Evolutionary conservation across 495 filamentous ascomycete species (phyloP).

Genomic region (Penicillium riverlandense): DNA sequence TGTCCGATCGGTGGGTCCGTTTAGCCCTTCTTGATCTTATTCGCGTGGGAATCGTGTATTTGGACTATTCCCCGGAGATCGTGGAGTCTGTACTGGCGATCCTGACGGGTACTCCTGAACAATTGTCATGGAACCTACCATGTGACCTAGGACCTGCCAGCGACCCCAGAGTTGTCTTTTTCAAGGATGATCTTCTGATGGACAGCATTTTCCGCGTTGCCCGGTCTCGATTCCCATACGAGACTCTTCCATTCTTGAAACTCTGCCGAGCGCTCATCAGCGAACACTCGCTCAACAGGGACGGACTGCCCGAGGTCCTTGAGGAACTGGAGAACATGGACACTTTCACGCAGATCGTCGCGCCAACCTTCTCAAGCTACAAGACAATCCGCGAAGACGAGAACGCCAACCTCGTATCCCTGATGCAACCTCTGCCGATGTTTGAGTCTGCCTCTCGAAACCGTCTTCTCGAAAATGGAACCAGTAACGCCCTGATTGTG

Average conservation of each 20-base stretch:
- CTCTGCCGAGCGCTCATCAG: slow-evolving; percentile 49
- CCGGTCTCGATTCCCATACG: slow-evolving; percentile 74
- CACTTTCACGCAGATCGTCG: slow-evolving; percentile 66
- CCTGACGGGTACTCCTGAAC: slow-evolving; percentile 33
- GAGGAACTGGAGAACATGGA: slow-evolving; percentile 54
- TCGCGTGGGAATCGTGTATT: slow-evolving; percentile 42
- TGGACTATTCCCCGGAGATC: slow-evolving; percentile 62
- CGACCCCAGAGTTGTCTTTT: slow-evolving; percentile 45
- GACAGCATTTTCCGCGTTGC: slow-evolving; percentile 52
- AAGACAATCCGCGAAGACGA: slow-evolving; percentile 75
- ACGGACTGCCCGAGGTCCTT: slow-evolving; percentile 42
- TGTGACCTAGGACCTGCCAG: slow-evolving; percentile 26
- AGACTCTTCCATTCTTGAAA: slow-evolving; percentile 72
- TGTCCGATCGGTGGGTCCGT: slow-evolving; percentile 43
- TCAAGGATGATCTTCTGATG: slow-evolving; percentile 49
- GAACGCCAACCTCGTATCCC: slow-evolving; percentile 56
- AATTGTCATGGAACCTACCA: slow-evolving; percentile 23
- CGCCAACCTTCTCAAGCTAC: slow-evolving; percentile 59
- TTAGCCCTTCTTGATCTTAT: slow-evolving; percentile 58
- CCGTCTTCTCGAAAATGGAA: slow-evolving; percentile 7
- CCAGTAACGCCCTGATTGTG: slow-evolving; percentile 30
- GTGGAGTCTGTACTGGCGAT: slow-evolving; percentile 54
- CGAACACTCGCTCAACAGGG: slow-evolving; percentile 35
- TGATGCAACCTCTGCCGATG: slow-evolving; percentile 36
- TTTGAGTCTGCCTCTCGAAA: slow-evolving; percentile 17